Evolutionary conservation across 108 stramenopile genomes (phyloP), one percentile per base, ranked within the genome.

Genomic region (Seminavis robusta): DNA sequence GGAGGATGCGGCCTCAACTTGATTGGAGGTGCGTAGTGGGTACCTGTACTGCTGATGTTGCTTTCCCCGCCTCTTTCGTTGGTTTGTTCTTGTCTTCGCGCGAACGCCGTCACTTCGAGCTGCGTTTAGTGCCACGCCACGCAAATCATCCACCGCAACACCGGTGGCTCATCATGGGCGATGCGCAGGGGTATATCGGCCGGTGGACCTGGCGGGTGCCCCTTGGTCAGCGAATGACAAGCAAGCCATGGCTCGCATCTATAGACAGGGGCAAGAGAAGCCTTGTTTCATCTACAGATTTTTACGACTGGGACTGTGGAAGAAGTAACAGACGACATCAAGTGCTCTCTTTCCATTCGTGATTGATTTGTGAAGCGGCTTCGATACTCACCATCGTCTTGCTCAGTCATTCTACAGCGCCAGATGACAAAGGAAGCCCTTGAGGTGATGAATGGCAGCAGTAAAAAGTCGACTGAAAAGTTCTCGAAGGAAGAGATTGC

Each of bases 1-100:
- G 96, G 94, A 16, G 96, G 96, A 0, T 76, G 75, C 41, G 94
- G 95, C 0, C 53, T 95, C 59, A 96, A 96, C 52, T 53, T 96
- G 62, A 73, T 88, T 25, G 85, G n/a, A n/a, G n/a, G n/a, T n/a
- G n/a, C n/a, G n/a, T 38, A 15, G 37, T n/a, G 37, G 13, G 37
- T 38, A 0, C 0, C 15, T 37, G 36, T 37, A 15, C n/a, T 11
- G 11, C 15, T 37, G 36, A 37, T n/a, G n/a, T n/a, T n/a, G 36
- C 13, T 11, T 38, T 11, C n/a, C 15, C n/a, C 37, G 13, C 37
- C 13, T 38, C n/a, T 38, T 38, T 38, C 15, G n/a, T 15, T 11
- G 0, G 13, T 15, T 21, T 17, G 8, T 8, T 4, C 5, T 17
- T 4, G 3, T 42, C 8, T 17, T 17, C 23, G 5, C 8, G 41